Evolutionary conservation across 805 yeast genomes (phyloP).

Genomic region (Debaryomyces prosopidis): DNA sequence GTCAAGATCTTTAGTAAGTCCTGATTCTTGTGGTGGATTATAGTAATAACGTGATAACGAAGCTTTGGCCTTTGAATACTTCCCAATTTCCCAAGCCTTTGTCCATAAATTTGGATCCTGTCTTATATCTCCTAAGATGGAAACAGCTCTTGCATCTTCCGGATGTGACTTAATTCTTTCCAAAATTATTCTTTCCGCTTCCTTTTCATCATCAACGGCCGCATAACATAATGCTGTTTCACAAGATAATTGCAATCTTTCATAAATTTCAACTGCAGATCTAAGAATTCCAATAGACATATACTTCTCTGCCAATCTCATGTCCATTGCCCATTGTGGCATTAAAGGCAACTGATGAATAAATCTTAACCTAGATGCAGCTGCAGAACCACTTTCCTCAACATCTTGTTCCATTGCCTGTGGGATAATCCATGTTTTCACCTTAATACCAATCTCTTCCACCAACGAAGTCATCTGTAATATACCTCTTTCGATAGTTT

Average conservation of each 20-base stretch:
- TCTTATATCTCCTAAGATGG: constrained; percentile 82
- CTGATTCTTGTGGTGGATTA: constrained; percentile 59
- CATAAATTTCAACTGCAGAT: constrained; percentile 88
- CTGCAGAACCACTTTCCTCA: constrained; percentile 23
- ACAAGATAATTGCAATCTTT: constrained; percentile 68
- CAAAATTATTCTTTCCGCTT: constrained; percentile 62
- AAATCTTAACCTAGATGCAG: constrained; percentile 58
- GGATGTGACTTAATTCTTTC: constrained; percentile 58
- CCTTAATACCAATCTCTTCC: constrained; percentile 78
- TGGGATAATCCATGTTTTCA: constrained; percentile 56
- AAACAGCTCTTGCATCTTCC: constrained; percentile 77
- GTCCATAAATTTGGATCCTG: constrained; percentile 77
- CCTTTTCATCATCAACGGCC: constrained; percentile 69
- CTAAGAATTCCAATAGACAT: constrained; percentile 81
- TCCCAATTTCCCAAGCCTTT: constrained; percentile 84
- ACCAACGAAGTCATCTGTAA: constrained; percentile 90
- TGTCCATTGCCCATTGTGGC: constrained; percentile 86
- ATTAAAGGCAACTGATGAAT: constrained; percentile 73
- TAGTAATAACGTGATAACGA: constrained; percentile 75
- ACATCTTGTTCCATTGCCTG: constrained; percentile 32
- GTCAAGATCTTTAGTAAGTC: constrained; percentile 49
- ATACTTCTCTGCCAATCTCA: constrained; percentile 78
- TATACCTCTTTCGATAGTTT: constrained; percentile 91
- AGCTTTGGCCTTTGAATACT: constrained; percentile 81
- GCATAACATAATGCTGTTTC: constrained; percentile 93